phyloP scores from a whole-genome alignment of 108 stramenopile species.

The Licmophora abbreviata region DNA sequence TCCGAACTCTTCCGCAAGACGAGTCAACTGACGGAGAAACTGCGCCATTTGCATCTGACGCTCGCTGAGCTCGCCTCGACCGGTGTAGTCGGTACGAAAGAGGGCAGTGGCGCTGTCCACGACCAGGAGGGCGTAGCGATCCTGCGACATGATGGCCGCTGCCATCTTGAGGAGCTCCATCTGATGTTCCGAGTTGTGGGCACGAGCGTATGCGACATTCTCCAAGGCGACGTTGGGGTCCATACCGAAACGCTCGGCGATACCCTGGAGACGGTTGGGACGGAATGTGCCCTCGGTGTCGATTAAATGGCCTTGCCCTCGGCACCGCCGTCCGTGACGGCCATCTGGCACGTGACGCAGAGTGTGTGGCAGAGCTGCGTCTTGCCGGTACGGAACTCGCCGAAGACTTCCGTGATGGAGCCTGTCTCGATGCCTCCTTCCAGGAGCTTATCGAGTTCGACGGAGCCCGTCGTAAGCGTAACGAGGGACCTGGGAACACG shows the following conservation, averaged over 20 bases:
- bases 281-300: conserved; percentile 99
- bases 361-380: conserved; percentile 99
- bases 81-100: conserved; percentile 98
- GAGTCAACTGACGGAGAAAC: conserved; percentile 94
- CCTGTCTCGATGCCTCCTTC: conserved; percentile 99
- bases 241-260: conserved; percentile 97
- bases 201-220: conserved; percentile 98
- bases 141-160: conserved; percentile 97
- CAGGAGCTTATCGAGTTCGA: conserved; percentile 94
- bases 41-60: conserved; percentile 97
- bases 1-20: conserved; percentile 97
- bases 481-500: too few species aligned
- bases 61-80: conserved; percentile 96
- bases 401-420: conserved; percentile 97
- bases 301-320: conserved; percentile 99
- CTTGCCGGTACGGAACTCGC: conserved; percentile 95
- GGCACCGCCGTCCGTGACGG: conserved; percentile 94
- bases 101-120: conserved; percentile 99
- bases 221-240: conserved; percentile 92
- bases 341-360: conserved; percentile 98
- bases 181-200: conserved; percentile 99
- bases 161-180: conserved; percentile 95
- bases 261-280: conserved; percentile 88
- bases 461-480: conserved; percentile 90
- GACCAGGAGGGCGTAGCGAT: conserved; percentile 93